Evolutionary conservation across 108 stramenopile species (phyloP).

Genomic region (Mediolabrus comicus): DNA sequence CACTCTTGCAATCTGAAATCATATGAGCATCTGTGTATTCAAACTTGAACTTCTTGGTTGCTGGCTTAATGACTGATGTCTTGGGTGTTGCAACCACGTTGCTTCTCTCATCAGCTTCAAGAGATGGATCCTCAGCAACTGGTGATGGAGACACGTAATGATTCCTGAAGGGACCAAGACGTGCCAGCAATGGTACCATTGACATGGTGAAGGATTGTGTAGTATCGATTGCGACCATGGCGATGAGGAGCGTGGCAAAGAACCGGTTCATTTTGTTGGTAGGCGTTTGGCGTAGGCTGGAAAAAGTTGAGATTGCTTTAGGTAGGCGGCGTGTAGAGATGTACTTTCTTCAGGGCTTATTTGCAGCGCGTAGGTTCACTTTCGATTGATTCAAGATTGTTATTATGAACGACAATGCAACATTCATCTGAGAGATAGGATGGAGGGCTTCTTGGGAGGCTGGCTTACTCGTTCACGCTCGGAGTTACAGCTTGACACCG

Average conservation of each 20-base stretch:
- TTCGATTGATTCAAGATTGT: no score
- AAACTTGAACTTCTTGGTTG: neutral
- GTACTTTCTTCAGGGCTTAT: neutral
- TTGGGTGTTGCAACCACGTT: no score
- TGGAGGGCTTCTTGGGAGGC: no score
- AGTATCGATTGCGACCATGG: neutral
- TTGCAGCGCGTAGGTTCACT: no score
- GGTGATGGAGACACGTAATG: neutral
- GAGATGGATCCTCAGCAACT: neutral
- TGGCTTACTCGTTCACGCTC: no score
- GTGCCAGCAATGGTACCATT: neutral
- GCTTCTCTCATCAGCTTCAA: no score
- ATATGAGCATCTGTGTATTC: constrained; percentile 5
- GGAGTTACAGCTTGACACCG: no score
- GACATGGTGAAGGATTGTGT: neutral
- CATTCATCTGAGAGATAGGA: no score
- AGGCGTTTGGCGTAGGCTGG: neutral
- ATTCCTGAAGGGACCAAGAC: neutral
- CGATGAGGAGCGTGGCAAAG: neutral
- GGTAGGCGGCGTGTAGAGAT: neutral
- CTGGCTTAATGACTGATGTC: neutral
- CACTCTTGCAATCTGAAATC: constrained; percentile 2
- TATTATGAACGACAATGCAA: no score
- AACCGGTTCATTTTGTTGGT: neutral
- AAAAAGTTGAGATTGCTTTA: neutral